Evolutionary conservation across 2,329 filamentous ascomycete species (phyloP).

Genomic region (Dactylellina leptospora): DNA sequence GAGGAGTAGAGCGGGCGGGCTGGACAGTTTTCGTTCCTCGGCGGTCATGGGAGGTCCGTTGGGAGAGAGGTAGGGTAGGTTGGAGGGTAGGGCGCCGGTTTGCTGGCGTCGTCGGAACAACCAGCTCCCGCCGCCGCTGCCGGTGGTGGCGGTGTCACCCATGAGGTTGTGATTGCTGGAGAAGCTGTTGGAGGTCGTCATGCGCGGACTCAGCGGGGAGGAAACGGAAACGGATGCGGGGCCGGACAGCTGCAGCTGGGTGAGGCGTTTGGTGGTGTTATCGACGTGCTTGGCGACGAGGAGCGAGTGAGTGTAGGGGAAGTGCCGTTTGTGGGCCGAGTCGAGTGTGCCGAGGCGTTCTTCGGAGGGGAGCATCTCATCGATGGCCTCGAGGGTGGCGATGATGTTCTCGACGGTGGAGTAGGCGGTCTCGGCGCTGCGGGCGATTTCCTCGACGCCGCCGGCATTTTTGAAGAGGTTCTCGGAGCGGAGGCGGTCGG

Average conservation of each 20-base stretch:
- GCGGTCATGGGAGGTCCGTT: conserved; percentile 46
- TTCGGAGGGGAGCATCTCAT: conserved; percentile 56
- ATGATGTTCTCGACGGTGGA: conserved; percentile 57
- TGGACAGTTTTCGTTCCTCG: conserved; percentile 33
- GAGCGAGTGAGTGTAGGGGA: conserved; percentile 56
- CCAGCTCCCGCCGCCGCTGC: conserved; percentile 20
- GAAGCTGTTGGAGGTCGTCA: conserved; percentile 42
- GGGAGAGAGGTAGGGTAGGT: conserved; percentile 35
- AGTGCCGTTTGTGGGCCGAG: conserved; percentile 56
- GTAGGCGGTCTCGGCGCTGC: conserved; percentile 56
- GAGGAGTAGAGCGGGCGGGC: conserved; percentile 25
- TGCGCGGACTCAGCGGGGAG: conserved; percentile 28
- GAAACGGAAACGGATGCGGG: conserved; percentile 18
- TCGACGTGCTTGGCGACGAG: conserved; percentile 54
- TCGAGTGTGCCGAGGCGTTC: conserved; percentile 53
- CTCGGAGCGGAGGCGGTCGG: conserved; percentile 55
- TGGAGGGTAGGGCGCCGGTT: conserved; percentile 4
- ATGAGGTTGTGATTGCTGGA: conserved; percentile 25
- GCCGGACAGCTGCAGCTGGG: background rate
- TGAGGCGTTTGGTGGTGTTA: conserved; percentile 2
- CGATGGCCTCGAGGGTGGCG: conserved; percentile 57
- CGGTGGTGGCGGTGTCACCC: conserved; percentile 19
- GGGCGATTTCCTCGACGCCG: conserved; percentile 55
- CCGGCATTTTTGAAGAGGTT: conserved; percentile 55
- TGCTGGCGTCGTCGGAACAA: conserved; percentile 28